These are phyloP conservation scores for Rhodotorula kratochvilovae DNA, from an alignment of 768 basidiomycete genomes.

Conservation along the genomic window DNA sequence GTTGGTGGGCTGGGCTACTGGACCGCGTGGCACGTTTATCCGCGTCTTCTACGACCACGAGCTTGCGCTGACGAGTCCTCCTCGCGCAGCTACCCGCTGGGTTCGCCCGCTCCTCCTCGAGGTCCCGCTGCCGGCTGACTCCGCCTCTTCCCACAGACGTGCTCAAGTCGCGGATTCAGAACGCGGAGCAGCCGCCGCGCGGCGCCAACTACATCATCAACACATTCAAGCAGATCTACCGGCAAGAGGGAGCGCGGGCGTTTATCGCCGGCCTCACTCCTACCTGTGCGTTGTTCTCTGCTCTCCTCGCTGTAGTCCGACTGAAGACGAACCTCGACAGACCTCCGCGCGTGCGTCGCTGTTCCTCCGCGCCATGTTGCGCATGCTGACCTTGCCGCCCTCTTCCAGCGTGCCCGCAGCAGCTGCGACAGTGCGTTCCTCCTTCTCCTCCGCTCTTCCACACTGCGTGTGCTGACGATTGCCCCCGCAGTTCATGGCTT, in stretches of 20 bases:
- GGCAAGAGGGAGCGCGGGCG: conserved; percentile 35
- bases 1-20: conserved; percentile 72
- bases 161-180: conserved; percentile 41
- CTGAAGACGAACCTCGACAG: background rate
- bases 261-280: conserved; percentile 45
- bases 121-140: background rate
- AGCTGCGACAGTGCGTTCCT: conserved; percentile 25
- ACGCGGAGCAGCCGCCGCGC: conserved; percentile 38
- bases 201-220: conserved; percentile 42
- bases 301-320: no score
- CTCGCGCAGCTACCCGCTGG: conserved; percentile 26
- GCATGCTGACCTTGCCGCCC: background rate
- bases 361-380: fast-evolving
- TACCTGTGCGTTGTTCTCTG: conserved; percentile 33
- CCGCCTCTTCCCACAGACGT: conserved; percentile 11
- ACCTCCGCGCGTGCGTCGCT: conserved; percentile 33
- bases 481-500: conserved; percentile 39
- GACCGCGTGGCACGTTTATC: conserved; percentile 77
- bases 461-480: background rate
- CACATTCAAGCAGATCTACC: conserved; percentile 38
- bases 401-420: conserved; percentile 32
- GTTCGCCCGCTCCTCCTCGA: background rate
- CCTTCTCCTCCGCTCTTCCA: fast-evolving
- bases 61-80: conserved; percentile 55
- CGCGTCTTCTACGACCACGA: conserved; percentile 49